Base-by-base conservation (phyloP, 257 asterid genomes). In the Nicotiana tomentosiformis region DNA sequence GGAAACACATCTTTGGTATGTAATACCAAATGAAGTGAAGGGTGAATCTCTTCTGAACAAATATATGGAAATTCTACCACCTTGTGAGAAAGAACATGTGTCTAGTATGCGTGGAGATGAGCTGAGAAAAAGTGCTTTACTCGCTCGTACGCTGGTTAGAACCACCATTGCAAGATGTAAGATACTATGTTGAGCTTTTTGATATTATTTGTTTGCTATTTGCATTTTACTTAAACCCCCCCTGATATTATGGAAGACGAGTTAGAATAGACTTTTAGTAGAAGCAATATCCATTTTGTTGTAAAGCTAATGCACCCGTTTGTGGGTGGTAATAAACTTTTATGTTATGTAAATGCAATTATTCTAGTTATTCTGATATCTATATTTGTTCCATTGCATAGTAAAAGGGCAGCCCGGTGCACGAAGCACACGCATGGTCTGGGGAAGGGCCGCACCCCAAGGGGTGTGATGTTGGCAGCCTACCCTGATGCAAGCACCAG, bases 111-210 rank as follows among this genome's bases (percentile, higher is more conserved):
- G 70, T 1, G 90, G 89, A 17, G 93, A 90, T 32, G 97, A 93
- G 83, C 83, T 82, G 57, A 92, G 92, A 86, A 95, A 90, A 86
- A 86, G 89, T 17, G 95, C 96, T 8, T 66, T 95, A 86, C 81
- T 95, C 16, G 93, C 98, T 15, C 97, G 98, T 6, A 88, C 90
- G 66, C 81, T 95, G 86, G 94, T 91, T 82, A 94, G 98, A 53
- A 92, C 99, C 20, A 93, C 97, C 4, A 89, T 93, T 81, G 92
- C 99, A 85, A 92, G 92, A 92, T 95, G 99, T 92, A 90, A 82
- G 95, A 66, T 23, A 7, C 49, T 1, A 58, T 29, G 14, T 77
- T 74, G 9, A 35, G 3, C 2, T 62, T 60, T 20, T 23, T 65
- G 1, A 4, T 77, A 35, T 8, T 20, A 8, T 12, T 0, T 76